Evolutionary conservation across 306 rosid species (phyloP), one percentile per base, ranked within the genome.

Genomic region (Cicer chorassanicum): DNA sequence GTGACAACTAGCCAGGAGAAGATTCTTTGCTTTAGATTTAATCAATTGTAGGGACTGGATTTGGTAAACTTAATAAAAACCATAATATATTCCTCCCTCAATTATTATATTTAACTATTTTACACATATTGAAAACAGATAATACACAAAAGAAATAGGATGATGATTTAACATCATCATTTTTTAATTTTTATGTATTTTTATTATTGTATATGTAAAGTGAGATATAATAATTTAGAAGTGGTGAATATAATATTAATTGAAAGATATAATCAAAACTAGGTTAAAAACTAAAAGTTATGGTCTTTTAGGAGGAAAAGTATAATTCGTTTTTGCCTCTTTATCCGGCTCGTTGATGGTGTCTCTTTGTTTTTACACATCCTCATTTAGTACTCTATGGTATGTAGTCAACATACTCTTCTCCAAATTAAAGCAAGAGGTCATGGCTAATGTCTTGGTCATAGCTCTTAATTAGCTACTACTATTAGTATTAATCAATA

Each of bases 1-100:
- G 5, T 72, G 61, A 64, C 72, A 63, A 63, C 82, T 70, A 55
- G 63, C 29, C 9, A 9, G 36, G 18, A 70, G 10, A 21, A 80
- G 70, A 80, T 79, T 80, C 83, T 48, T 80, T 80, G 57, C 75
- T 80, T 57, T 56, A 42, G 68, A 43, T 54, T 54, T 34, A 60
- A 34, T 55, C 21, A 40, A 76, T 65, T 40, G 18, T 65, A 29
- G 36, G 10, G 43, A 64, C 34, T 63, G 3, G 50, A 48, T 16
- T 39, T 51, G 24, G 54, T 11, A 60, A 34, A 38, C 18, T 36
- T 44, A 44, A 44, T 29, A 56, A 41, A 59, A 24, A 59, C 1
- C 1, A 67, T 29, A 29, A 29, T 29, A 29, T 29, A 29, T 29
- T 29, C 1, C 21, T 19, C 1, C 21, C 21, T 19, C 1, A 1